Conservation (phyloP, 192 early-diverging fungal species). For the Podila horticola region DNA sequence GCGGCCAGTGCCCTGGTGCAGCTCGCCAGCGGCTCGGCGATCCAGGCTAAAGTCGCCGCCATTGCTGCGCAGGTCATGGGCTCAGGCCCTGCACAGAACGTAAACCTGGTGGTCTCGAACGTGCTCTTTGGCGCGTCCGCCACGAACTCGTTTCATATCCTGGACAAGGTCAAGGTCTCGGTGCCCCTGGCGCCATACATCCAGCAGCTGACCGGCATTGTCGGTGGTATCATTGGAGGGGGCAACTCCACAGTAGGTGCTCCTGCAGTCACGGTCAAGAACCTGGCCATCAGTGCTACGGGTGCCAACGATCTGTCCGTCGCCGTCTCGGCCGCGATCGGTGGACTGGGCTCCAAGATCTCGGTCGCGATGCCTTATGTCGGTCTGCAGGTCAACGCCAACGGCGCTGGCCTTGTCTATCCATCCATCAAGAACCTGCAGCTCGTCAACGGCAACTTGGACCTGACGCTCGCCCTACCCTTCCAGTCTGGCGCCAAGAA, state of each 20-base stretch:
- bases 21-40: conserved; percentile 18
- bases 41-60: conserved; percentile 46
- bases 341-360: conserved; percentile 20
- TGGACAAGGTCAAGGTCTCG: conserved; percentile 22
- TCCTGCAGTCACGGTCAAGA: conserved; percentile 4
- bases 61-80: conserved; percentile 45
- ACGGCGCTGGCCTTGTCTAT: conserved; percentile 3
- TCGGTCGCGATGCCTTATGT: conserved; percentile 21
- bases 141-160: conserved; percentile 9
- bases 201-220: conserved; percentile 20
- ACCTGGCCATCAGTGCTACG: conserved; percentile 10
- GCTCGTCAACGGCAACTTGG: conserved; percentile 9
- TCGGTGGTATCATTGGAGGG: conserved; percentile 6
- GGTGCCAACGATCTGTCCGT: conserved; percentile 18
- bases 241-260: background rate
- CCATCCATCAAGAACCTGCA: conserved; percentile 14
- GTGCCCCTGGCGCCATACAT: conserved; percentile 15
- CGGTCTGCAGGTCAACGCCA: conserved; percentile 14
- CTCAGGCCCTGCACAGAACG: conserved; percentile 19
- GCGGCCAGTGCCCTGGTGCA: conserved; percentile 26
- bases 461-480: conserved; percentile 10
- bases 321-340: conserved; percentile 13
- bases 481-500: conserved; percentile 18
- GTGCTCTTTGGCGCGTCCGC: conserved; percentile 35
- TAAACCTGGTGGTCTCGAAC: conserved; percentile 46